Conservation (phyloP, 768 basidiomycete genomes). For the Suillus decipiens region DNA sequence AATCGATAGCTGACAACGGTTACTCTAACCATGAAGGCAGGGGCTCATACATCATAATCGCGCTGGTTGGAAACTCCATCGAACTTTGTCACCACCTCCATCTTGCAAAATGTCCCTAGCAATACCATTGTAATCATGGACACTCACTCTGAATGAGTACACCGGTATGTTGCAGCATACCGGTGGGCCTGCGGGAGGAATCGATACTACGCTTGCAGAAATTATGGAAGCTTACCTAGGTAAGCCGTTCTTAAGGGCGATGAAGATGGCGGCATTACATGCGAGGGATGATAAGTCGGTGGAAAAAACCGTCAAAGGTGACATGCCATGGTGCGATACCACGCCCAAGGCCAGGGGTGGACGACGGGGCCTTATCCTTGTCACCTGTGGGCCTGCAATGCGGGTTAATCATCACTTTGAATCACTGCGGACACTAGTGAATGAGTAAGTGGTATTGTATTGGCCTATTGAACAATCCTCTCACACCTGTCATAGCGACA, state of each 20-base stretch:
- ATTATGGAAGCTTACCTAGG: neutral
- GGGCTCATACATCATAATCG: neutral
- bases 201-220: neutral
- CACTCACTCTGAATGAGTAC: neutral
- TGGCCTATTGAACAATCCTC: neutral
- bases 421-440: neutral
- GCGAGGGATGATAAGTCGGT: neutral
- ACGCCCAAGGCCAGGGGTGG: neutral
- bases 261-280: neutral
- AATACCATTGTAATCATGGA: neutral
- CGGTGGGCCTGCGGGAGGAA: neutral
- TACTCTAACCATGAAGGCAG: too few relatives aligned
- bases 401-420: neutral
- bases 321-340: neutral
- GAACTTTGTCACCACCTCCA: too few relatives aligned
- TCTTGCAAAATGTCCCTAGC: neutral
- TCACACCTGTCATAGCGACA: neutral
- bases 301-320: neutral
- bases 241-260: neutral
- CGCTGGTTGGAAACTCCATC: neutral
- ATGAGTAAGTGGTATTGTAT: neutral
- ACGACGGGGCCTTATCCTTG: neutral
- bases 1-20: neutral
- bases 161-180: neutral
- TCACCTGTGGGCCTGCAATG: neutral